Evolutionary conservation across 2,329 filamentous ascomycete species (phyloP).

Genomic region (Trichoderma gracile): DNA sequence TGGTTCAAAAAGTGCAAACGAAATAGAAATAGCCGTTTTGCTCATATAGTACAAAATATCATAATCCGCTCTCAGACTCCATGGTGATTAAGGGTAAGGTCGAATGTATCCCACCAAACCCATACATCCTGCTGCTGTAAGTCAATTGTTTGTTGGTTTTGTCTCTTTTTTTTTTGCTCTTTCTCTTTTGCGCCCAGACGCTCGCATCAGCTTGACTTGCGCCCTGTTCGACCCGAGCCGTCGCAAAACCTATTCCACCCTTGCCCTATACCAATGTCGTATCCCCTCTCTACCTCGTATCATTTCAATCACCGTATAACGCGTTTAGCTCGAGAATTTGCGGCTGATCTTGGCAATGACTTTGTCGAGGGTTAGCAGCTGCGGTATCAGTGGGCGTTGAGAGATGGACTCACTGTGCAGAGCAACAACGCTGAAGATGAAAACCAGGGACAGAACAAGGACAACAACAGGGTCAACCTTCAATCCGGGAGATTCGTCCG

Average conservation of each 20-base stretch:
- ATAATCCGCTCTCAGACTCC: slow-evolving; percentile 22
- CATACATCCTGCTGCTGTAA: slow-evolving; percentile 13
- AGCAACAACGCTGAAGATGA: slow-evolving; percentile 98
- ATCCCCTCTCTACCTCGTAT: background rate
- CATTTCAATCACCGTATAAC: background rate
- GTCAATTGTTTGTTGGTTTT: background rate
- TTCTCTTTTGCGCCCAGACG: background rate
- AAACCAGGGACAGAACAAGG: slow-evolving; percentile 91
- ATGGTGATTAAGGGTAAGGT: slow-evolving; percentile 22
- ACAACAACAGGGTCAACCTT: slow-evolving; percentile 99
- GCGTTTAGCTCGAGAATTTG: slow-evolving; percentile 69
- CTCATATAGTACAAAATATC: slow-evolving; percentile 28
- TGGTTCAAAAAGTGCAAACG: background rate
- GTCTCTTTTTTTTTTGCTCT: no score
- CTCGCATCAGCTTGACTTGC: slow-evolving; percentile 13
- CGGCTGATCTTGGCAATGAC: slow-evolving; percentile 95
- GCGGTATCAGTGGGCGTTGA: background rate
- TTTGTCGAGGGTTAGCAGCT: slow-evolving; percentile 43
- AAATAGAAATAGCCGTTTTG: slow-evolving; percentile 20
- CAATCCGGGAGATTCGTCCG: slow-evolving; percentile 93
- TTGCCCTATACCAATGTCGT: slow-evolving; percentile 2
- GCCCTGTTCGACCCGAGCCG: slow-evolving; percentile 17
- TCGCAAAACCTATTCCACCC: slow-evolving; percentile 12
- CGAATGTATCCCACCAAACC: slow-evolving; percentile 22
- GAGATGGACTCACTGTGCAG: slow-evolving; percentile 75